These are phyloP conservation scores for Botrytis hyacinthi DNA, from an alignment of 2,329 filamentous ascomycete genomes.

Conservation along the genomic window DNA sequence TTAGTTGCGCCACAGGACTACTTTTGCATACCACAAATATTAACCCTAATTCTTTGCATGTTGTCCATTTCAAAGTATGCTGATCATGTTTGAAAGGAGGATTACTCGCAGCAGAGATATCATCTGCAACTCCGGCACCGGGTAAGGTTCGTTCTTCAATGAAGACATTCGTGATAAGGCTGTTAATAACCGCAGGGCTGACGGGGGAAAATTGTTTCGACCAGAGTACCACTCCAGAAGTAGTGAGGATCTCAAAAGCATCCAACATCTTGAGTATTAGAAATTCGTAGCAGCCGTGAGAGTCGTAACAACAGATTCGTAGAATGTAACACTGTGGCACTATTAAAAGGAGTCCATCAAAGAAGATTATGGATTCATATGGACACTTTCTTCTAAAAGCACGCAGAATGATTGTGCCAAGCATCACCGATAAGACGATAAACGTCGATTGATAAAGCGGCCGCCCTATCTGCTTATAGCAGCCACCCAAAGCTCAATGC, in stretches of 20 bases:
- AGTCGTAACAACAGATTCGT: background rate
- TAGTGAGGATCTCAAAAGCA: conserved; percentile 93
- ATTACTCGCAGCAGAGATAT: conserved; percentile 60
- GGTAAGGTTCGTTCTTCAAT: conserved; percentile 83
- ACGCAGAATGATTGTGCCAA: background rate
- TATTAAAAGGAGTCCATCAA: conserved; percentile 10
- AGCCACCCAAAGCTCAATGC: conserved; percentile 11
- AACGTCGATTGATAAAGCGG: conserved; percentile 10
- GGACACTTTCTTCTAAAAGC: conserved; percentile 13
- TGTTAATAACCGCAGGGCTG: conserved; percentile 82
- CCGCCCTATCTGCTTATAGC: conserved; percentile 7
- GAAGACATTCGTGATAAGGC: conserved; percentile 93
- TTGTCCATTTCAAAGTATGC: conserved; percentile 92
- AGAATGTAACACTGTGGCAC: background rate
- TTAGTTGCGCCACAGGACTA: conserved; percentile 5
- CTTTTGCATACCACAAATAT: conserved; percentile 76
- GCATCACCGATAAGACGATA: conserved; percentile 21
- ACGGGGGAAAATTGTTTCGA: conserved; percentile 81
- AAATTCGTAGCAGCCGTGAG: background rate
- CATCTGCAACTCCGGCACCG: conserved; percentile 56
- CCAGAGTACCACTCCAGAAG: conserved; percentile 95
- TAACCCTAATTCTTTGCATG: conserved; percentile 85
- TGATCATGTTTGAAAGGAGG: conserved; percentile 85
- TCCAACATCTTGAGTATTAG: conserved; percentile 68
- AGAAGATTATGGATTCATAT: conserved; percentile 9